Evolutionary conservation across 495 filamentous ascomycete species (phyloP), one percentile per base, ranked within the genome.

Genomic region (Lasiosphaeria miniovina): DNA sequence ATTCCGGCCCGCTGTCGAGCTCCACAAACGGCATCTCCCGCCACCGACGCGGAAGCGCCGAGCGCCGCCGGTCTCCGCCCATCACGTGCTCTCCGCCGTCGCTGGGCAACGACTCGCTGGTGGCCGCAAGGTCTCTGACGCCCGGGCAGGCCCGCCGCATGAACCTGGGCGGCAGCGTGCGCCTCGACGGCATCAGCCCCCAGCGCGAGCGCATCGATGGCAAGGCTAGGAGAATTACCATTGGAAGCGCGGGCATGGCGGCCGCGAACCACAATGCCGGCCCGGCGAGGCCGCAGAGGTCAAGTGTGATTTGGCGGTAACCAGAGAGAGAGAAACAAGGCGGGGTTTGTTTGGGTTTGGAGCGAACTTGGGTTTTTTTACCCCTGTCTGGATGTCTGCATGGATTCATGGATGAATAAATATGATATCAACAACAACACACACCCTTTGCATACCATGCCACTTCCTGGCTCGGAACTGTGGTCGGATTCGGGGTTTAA

Each of bases 21-120:
- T 68, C 70, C 60, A 69, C 76, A 2, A 79, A 79, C 61, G 78
- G 78, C 36, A 77, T 81, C 56, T 78, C 74, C 10, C 60, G 77
- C 14, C 65, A 75, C 36, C 67, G 78, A 15, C 65, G 77, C 1
- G 66, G 70, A 11, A 79, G 74, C 53, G 51, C 61, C 6, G 77
- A 78, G 61, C 63, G 72, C 32, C 68, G 74, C n/a, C 63, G 75
- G 43, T 75, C 73, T 52, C 76, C 77, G 14, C 77, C 78, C 35
- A 74, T 80, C 56, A 63, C 68, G 35, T 80, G 74, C 57, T 76
- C 76, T 45, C 77, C 78, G 34, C 71, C 72, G n/a, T 52, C 61
- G 52, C 57, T 24, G 55, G 59, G 41, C 38, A 45, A 58, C 34
- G 17, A 41, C 38, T 62, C 61, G 41, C 41, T 54, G 10, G 33